Percentiles rank a stretch among this genome's conserved stretches.
phyloP scores from a whole-genome alignment of 2,329 filamentous ascomycete genomes.

The Colletotrichum cuscutae region DNA sequence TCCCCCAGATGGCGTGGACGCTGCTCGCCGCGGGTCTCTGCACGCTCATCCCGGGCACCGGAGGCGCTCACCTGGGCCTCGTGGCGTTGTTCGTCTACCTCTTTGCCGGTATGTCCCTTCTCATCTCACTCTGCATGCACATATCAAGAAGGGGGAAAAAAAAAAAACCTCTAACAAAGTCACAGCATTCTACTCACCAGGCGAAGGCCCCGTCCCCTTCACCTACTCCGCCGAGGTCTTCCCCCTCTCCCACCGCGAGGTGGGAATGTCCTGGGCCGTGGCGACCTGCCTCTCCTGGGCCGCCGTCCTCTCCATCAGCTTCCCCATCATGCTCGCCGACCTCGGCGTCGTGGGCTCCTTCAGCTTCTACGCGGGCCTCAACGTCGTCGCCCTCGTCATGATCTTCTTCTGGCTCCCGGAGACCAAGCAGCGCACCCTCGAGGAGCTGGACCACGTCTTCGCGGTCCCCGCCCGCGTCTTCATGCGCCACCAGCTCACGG shows the following conservation, averaged over 20 bases:
- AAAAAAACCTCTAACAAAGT: not conserved
- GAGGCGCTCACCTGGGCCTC: slow-evolving; percentile 58
- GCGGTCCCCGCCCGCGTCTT: slow-evolving; percentile 45
- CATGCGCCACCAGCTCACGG: slow-evolving; percentile 45
- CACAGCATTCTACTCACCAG: slow-evolving; percentile 69
- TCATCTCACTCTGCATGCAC: no score
- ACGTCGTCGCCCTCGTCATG: slow-evolving; percentile 63
- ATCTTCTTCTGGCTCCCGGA: slow-evolving; percentile 69
- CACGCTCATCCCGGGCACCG: slow-evolving; percentile 45
- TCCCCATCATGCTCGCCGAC: slow-evolving; percentile 57
- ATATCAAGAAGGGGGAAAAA: not conserved
- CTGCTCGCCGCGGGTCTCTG: slow-evolving; percentile 56
- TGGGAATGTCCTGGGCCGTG: slow-evolving; percentile 72
- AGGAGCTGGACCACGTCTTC: slow-evolving; percentile 55
- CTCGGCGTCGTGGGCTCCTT: slow-evolving; percentile 51
- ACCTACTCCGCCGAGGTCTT: slow-evolving; percentile 72
- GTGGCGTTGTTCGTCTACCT: slow-evolving; percentile 74
- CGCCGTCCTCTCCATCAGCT: slow-evolving; percentile 60
- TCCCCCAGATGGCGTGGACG: slow-evolving; percentile 74
- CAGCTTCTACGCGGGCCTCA: slow-evolving; percentile 65
- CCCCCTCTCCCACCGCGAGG: slow-evolving; percentile 70
- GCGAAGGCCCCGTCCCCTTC: slow-evolving; percentile 68
- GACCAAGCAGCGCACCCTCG: slow-evolving; percentile 67
- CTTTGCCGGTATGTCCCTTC: slow-evolving; percentile 56
- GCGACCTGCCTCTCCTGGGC: slow-evolving; percentile 69